phyloP scores from a whole-genome alignment of 306 rosid species.

The Erythrophleum fordii region DNA sequence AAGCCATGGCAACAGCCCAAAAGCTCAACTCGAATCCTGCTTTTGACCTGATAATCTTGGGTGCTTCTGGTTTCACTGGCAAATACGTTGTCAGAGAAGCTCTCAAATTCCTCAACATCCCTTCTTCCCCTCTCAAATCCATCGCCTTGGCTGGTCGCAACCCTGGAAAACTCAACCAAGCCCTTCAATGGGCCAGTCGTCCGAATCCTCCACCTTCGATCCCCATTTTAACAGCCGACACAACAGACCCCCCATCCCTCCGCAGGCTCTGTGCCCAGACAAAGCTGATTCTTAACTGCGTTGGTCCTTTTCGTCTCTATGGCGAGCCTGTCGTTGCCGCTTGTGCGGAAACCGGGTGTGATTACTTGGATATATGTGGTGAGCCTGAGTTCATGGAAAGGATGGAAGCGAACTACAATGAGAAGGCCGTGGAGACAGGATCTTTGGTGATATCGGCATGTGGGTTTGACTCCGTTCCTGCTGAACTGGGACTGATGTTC shows the following conservation, averaged over 20 bases:
- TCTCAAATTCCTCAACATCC: slow-evolving; percentile 65
- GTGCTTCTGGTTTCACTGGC: slow-evolving; percentile 95
- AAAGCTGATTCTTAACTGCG: slow-evolving; percentile 83
- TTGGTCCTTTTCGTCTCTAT: slow-evolving; percentile 86
- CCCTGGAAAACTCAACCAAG: slow-evolving; percentile 54
- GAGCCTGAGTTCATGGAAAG: slow-evolving; percentile 93
- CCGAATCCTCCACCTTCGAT: slow-evolving; percentile 62
- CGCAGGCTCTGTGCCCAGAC: slow-evolving; percentile 64
- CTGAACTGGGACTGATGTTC: slow-evolving; percentile 82
- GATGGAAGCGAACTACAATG: slow-evolving; percentile 60
- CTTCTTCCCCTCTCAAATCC: slow-evolving; percentile 63
- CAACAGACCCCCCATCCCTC: slow-evolving; percentile 64
- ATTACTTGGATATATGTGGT: slow-evolving; percentile 86
- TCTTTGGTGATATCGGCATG: slow-evolving; percentile 82
- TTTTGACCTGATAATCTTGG: slow-evolving; percentile 74
- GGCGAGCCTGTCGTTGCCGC: slow-evolving; percentile 84
- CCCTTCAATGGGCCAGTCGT: slow-evolving; percentile 73
- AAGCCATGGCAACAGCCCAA: not conserved
- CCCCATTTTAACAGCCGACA: slow-evolving; percentile 68
- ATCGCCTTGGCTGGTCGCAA: slow-evolving; percentile 83
- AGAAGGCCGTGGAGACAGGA: slow-evolving; percentile 48
- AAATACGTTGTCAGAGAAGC: slow-evolving; percentile 75
- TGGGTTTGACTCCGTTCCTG: slow-evolving; percentile 93
- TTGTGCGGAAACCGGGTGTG: slow-evolving; percentile 69
- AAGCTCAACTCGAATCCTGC: not conserved